These are phyloP conservation scores for Fomitiporia mediterranea DNA, from an alignment of 1,284 basidiomycete genomes.

Conservation along the genomic window DNA sequence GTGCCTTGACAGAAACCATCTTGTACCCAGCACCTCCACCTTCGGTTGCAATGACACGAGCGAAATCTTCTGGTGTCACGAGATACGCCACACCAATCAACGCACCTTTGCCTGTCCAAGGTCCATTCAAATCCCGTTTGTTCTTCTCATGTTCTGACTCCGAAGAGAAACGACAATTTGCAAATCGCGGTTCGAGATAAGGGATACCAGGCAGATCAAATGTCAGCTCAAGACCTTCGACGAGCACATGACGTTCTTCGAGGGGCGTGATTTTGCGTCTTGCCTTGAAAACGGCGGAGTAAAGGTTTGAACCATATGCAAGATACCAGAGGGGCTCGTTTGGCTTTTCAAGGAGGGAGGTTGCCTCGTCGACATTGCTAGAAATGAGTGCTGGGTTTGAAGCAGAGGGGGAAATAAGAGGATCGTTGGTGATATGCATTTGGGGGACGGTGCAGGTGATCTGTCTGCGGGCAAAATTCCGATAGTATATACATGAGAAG, in stretches of 20 bases:
- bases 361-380: background rate
- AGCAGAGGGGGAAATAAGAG: background rate
- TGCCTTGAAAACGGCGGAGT: slow-evolving; percentile 13
- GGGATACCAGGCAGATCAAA: slow-evolving; percentile 20
- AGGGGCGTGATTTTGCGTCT: slow-evolving; percentile 18
- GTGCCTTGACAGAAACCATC: slow-evolving; percentile 12
- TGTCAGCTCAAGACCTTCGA: slow-evolving; percentile 17
- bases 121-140: background rate
- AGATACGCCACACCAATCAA: slow-evolving; percentile 22
- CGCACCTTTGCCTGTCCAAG: slow-evolving; percentile 10
- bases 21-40: slow-evolving; percentile 19
- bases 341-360: background rate
- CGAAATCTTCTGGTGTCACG: slow-evolving; percentile 18
- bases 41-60: slow-evolving; percentile 17
- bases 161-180: slow-evolving; percentile 17
- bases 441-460: background rate
- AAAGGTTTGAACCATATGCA: slow-evolving; percentile 22
- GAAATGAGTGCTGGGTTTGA: background rate
- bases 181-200: slow-evolving; percentile 21
- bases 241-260: slow-evolving; percentile 10
- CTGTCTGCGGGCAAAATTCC: too few relatives aligned
- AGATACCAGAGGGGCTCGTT: slow-evolving; percentile 20
- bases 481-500: too few relatives aligned
- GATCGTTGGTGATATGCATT: background rate
- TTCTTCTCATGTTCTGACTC: background rate